Base-by-base conservation (phyloP, 176 grass and related monocot genomes). In the Aechmea fasciata region DNA sequence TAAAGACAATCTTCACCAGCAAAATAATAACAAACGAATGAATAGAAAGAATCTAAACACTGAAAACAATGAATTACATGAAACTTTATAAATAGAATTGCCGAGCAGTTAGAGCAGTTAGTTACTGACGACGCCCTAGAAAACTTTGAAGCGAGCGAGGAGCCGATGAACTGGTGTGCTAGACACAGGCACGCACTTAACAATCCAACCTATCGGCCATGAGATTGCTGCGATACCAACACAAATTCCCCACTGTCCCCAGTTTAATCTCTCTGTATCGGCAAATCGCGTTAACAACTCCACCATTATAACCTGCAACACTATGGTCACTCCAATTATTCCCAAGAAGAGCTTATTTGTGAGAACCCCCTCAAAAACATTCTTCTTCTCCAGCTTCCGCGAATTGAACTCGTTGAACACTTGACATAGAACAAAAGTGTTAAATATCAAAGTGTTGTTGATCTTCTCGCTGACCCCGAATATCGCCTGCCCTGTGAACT, bases 331-430 rank as follows among this genome's bases (percentile, higher is more conserved):
- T 0, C 74, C 84, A 52, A 96, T 47, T 54, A 96, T 96, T 6
- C 47, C 83, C 1, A 96, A 68, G 78, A 96, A 96, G 73, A 96
- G 83, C 80, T 70, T 69, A 55, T 96, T 96, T 69, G 11, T 33
- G 2, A 83, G 66, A 49, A 91, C 83, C 22, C 85, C 85, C 28
- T 85, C 75, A 68, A 96, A 96, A 15, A 91, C 85, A 61, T 96
- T 91, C 80, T 75, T 87, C 68, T 78, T 64, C 79, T 96, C 81
- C 65, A 92, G 69, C 65, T 92, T 87, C 59, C 88, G 50, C 3
- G 85, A 77, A 55, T 96, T 96, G 86, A 96, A 96, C 69, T 96
- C 92, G 20, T 96, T 92, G 83, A 96, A 96, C 13, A 92, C 88
- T 85, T 96, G 92, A 64, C 78, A 96, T 9, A 96, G 82, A 47